Evolutionary conservation across 768 basidiomycete genomes (phyloP).

Genomic region (Leccinum olivaceopallidum): DNA sequence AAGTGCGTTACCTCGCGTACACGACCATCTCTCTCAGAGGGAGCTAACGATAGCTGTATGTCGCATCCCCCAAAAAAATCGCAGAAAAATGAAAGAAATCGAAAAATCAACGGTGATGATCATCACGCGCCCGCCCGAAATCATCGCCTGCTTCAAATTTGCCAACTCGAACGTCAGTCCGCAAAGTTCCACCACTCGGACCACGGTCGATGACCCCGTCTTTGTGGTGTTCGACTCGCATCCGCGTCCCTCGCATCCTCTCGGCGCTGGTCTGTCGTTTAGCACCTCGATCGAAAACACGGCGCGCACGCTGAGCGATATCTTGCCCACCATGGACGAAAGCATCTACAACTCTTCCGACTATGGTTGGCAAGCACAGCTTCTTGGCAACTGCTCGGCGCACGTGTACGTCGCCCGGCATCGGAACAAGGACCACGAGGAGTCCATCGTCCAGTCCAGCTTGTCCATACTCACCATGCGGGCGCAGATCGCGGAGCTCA

Average conservation of each 20-base stretch:
- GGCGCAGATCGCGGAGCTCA: slow-evolving; percentile 41
- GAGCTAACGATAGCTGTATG: not conserved
- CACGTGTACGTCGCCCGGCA: slow-evolving; percentile 49
- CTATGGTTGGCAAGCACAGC: slow-evolving; percentile 65
- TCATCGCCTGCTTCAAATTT: slow-evolving; percentile 52
- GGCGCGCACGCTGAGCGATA: slow-evolving; percentile 43
- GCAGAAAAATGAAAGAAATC: slow-evolving; percentile 27
- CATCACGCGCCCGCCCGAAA: slow-evolving; percentile 73
- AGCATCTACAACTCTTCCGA: slow-evolving; percentile 40
- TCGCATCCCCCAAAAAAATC: too few species aligned
- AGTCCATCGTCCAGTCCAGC: slow-evolving; percentile 50
- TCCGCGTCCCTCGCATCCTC: slow-evolving; percentile 55
- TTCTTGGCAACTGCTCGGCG: slow-evolving; percentile 59
- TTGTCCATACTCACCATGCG: slow-evolving; percentile 45
- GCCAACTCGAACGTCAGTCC: not conserved
- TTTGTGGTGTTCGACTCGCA: slow-evolving; percentile 72
- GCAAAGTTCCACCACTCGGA: not conserved
- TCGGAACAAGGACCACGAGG: slow-evolving; percentile 24
- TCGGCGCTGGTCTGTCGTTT: slow-evolving; percentile 61
- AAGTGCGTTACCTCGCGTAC: slow-evolving; percentile 18
- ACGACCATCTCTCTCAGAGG: not conserved
- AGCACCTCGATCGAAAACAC: slow-evolving; percentile 45
- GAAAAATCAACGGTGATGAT: slow-evolving; percentile 40
- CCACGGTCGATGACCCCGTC: slow-evolving; percentile 27
- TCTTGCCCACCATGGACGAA: slow-evolving; percentile 49